Base-by-base conservation (phyloP, 305 asterid species). In the Solanum hybrid region DNA sequence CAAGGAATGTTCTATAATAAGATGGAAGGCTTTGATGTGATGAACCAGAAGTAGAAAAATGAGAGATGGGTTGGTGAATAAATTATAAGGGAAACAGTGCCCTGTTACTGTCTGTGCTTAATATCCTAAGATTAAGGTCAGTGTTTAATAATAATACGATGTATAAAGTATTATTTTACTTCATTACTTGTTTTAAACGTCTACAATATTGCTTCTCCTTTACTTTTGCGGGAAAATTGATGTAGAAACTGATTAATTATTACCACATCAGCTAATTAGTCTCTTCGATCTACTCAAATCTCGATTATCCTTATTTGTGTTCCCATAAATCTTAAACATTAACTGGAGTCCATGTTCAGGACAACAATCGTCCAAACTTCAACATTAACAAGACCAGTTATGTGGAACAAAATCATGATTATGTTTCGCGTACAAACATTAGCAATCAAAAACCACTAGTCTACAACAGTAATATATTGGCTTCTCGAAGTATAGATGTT, bases 61-160 rank as follows among this genome's bases (percentile, higher is more conserved):
- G 79, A 27, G 33, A 37, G 39, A 36, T 9, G 13, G 11, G 41
- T 38, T 38, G 41, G 13, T 38, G 13, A 10, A 10, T 38, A 33
- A 10, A 37, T 37, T 37, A 37, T 37, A 36, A 36, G 12, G 12
- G 41, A 37, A 37, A 37, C 41, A 37, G 3, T 37, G 41, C 95
- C 97, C 95, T 92, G 77, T 77, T 90, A 93, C 65, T 92, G 92
- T 27, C 91, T 94, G 88, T 27, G 94, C 93, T 94, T 94, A 95
- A 17, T 45, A 72, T 87, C 8, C 85, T 79, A 34, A 17, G 26
- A 20, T 24, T 2, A 17, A 27, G 36, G 27, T 22, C 26, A 4
- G 75, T 26, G 4, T 24, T n/a, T n/a, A 68, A 68, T 11, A 26
- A 36, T 26, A 3, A 38, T 38, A 10, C 11, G 65, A 70, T 61